A percentile compares a stretch with the other conserved stretches of the same genome.
Evolutionary conservation across 2,329 filamentous ascomycete genomes (phyloP).

Genomic region (Pseudonectria buxi): DNA sequence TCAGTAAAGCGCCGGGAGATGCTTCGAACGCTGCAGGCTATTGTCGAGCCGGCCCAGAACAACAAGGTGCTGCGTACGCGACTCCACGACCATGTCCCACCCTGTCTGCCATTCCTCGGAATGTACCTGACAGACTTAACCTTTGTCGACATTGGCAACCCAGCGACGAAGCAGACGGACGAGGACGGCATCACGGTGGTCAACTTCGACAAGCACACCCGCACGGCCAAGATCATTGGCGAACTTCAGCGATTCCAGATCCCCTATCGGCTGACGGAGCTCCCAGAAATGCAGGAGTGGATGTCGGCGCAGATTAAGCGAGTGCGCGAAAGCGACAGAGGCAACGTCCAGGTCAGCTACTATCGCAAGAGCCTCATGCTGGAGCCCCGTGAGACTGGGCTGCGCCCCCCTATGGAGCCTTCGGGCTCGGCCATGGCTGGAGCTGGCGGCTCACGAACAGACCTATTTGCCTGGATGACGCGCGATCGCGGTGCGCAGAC

Average conservation of each 20-base stretch:
- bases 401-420: constrained; percentile 27
- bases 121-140: constrained; percentile 96
- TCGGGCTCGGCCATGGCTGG: constrained; percentile 24
- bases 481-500: constrained; percentile 35
- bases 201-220: constrained; percentile 96
- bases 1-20: constrained; percentile 75
- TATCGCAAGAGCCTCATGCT: constrained; percentile 81
- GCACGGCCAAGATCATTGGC: constrained; percentile 90
- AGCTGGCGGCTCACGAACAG: constrained; percentile 27
- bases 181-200: constrained; percentile 69
- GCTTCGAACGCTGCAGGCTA: constrained; percentile 70
- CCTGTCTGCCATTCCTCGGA: constrained; percentile 90
- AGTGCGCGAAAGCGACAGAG: constrained; percentile 55
- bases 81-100: constrained; percentile 78
- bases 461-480: constrained; percentile 47
- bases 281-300: constrained; percentile 91
- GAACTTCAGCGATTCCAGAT: constrained; percentile 96
- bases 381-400: constrained; percentile 60
- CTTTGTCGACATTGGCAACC: constrained; percentile 92
- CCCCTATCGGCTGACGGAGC: constrained; percentile 73
- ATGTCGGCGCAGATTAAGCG: constrained; percentile 73
- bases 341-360: constrained; percentile 54
- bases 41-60: constrained; percentile 87
- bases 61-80: constrained; percentile 79
- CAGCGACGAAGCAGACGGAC: constrained; percentile 70